phyloP scores from a whole-genome alignment of 1,284 basidiomycete genomes.

The Puccinia coronata region DNA sequence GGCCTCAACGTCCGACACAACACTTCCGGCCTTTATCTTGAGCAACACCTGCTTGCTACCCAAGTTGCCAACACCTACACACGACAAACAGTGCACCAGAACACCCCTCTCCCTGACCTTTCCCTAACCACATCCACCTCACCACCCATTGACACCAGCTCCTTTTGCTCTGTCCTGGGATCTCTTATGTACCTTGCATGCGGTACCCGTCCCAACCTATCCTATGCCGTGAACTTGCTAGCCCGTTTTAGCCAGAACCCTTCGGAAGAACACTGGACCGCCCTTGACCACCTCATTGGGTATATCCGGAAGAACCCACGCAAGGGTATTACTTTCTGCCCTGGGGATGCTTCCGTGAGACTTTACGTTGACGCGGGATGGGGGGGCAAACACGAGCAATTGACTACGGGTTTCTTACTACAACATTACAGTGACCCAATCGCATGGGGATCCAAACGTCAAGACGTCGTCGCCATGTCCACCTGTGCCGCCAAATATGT shows the following conservation, averaged over 20 bases:
- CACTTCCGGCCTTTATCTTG: background rate
- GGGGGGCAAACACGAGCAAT: too few species aligned
- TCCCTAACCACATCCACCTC: background rate
- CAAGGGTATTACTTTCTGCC: background rate
- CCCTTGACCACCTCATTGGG: background rate
- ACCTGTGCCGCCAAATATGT: too few species aligned
- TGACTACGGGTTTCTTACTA: too few species aligned
- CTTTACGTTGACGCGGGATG: too few species aligned
- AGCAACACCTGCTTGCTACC: background rate
- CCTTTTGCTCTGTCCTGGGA: background rate
- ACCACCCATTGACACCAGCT: background rate
- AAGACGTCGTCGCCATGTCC: too few species aligned
- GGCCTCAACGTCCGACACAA: slow-evolving; percentile 1
- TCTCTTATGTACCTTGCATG: background rate
- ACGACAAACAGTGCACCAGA: background rate
- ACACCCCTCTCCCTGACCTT: background rate
- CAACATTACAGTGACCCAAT: too few species aligned
- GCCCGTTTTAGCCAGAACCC: background rate
- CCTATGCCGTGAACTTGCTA: background rate
- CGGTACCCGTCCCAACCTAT: background rate
- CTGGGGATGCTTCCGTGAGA: too few species aligned
- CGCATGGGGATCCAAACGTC: too few species aligned
- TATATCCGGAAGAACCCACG: background rate
- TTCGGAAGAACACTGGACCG: background rate
- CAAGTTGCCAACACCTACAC: background rate